Evolutionary conservation across 169 alveolate species (phyloP), one percentile per base, ranked within the genome.

Genomic region (Cryptosporidium sp.): DNA sequence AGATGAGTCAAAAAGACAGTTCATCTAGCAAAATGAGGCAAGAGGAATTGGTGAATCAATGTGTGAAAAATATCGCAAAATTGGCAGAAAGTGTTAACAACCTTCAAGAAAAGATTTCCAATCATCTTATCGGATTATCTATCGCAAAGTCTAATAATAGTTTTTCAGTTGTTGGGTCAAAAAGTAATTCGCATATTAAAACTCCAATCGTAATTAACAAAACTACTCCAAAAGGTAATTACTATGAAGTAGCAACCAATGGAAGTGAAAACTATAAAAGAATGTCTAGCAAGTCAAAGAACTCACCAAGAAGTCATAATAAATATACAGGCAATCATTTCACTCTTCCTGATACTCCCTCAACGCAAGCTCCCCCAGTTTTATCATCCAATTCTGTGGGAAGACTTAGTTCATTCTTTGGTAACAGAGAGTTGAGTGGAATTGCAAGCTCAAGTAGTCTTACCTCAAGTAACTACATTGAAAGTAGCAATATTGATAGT

Each of bases 51-150:
- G 89, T 80, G 29, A 80, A 80, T 48, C 89, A 80, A 42, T 80
- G 89, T 62, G 89, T 80, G 8, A 60, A 80, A 12, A 80, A 80
- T 45, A 80, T 80, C 48, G 89, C 89, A 62, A 80, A 80, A 42
- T 45, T 80, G 53, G 89, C 89, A n/a, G 89, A 80, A 61, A 80
- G 89, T 31, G 89, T 80, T 5, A 80, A 80, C 44, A 80, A 65
- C 42, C 70, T 80, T 23, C 89, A 80, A 39, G 89, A 80, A 65
- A 80, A 80, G 56, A 80, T 80, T 8, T 80, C 89, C 31, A 80
- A 60, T 65, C 89, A 80, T 33, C 51, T 80, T 12, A 80, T 80
- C 29, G 89, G 80, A n/a, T 51, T 80, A 16, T 80, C 89, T 6
- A 37, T 65, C n/a, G 61, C 89, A n/a, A 80, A 65, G 52, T 62